Evolutionary conservation across 768 basidiomycete species (phyloP), one percentile per base, ranked within the genome.

Genomic region (Auriculariales sp.): DNA sequence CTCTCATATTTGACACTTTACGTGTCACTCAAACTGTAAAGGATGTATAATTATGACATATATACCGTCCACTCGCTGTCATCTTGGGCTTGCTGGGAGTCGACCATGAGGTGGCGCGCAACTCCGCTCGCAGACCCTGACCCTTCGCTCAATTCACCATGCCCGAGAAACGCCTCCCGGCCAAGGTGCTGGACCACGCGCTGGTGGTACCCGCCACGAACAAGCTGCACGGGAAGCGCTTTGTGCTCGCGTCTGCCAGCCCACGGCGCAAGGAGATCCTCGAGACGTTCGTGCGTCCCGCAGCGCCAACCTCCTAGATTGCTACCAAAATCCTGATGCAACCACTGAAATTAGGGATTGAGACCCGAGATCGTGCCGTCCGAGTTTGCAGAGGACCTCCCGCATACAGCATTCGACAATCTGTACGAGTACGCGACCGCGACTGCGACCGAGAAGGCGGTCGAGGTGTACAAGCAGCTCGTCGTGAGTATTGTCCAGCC

Each of bases 381-480:
- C 6, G 76, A 70, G 7, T 97, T 98, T 54, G 72, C 75, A 36
- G 94, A 98, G 62, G 68, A 92, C 58, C 67, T 97, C 5, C 67
- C 75, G 0, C 65, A 82, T 28, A 64, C 67, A 9, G 72, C 74
- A 1, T 97, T 88, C 59, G 75, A 78, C 7, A 75, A 84, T 54
- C 68, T 78, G 15, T 78, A 78, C 30, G 81, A 82, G 57, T 86
- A 89, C 59, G 80, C 83, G 0, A 79, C 83, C 5, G 73, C 83
- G 3, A 91, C 83, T 0, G 83, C 83, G 10, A 74, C 72, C 2
- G 75, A 83, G 56, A 85, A 87, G 74, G 93, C 78, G 27, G 79
- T 83, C 33, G 87, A 92, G 62, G 93, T 90, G 19, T 92, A 92
- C 59, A 77, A 83, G 63, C 68, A 79, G n/a, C 68, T 91, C n/a